These are phyloP conservation scores for Aspergillus sclerotiicarbonarius DNA, from an alignment of 495 filamentous ascomycete genomes.

Conservation along the genomic window DNA sequence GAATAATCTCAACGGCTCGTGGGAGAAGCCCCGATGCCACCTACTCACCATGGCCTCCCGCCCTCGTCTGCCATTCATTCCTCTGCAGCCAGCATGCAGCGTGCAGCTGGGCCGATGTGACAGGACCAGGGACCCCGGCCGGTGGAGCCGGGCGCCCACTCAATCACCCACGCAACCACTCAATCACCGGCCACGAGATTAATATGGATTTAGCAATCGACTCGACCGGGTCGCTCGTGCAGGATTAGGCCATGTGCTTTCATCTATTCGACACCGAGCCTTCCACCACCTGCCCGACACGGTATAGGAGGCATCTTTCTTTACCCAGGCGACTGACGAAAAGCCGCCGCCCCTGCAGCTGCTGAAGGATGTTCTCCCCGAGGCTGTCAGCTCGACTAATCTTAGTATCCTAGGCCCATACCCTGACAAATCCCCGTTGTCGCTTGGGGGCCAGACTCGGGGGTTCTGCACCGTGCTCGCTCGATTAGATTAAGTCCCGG, in stretches of 20 bases:
- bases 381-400: constrained; percentile 10
- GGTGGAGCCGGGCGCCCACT: background rate
- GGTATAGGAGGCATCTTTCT: constrained; percentile 1
- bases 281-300: constrained; percentile 9
- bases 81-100: background rate
- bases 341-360: background rate
- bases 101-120: background rate
- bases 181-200: constrained; percentile 2
- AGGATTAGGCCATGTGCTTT: constrained; percentile 9
- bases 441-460: background rate
- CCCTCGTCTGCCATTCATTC: background rate
- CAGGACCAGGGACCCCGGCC: background rate
- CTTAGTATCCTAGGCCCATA: background rate
- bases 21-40: background rate
- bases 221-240: constrained; percentile 5
- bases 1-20: too few species aligned
- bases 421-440: constrained; percentile 1
- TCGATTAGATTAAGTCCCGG: constrained; percentile 6
- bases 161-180: background rate
- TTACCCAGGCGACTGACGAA: constrained; percentile 2
- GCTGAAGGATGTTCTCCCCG: constrained; percentile 19
- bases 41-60: background rate
- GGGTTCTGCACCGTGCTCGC: constrained; percentile 7
- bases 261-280: constrained; percentile 7
- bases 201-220: background rate